Base-by-base conservation (phyloP, 1,284 basidiomycete genomes). In the Irpex sp. region DNA sequence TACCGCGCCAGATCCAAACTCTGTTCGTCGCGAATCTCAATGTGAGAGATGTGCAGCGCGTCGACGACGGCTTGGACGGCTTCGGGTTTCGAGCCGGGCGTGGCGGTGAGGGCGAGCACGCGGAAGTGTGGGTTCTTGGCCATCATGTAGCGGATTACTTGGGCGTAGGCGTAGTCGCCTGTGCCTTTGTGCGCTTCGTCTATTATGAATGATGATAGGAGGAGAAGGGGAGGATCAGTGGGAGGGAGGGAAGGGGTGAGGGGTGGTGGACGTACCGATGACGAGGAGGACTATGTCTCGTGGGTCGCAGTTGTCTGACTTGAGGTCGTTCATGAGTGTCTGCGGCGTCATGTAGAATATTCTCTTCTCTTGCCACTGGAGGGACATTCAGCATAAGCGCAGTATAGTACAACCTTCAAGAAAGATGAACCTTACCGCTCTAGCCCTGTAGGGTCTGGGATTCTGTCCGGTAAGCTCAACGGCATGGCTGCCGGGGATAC, bases 341-440 rank as follows among this genome's bases (percentile, higher is more conserved):
- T 99, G 97, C 0, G 97, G 97, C 0, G 97, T 99, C 87, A 97
- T 96, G 76, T 97, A 99, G 72, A 99, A 95, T 26, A 99, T 90
- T 5, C 96, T 84, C 74, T 97, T 95, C 67, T 90, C 81, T 66
- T 81, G 77, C 92, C 93, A 97, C 89, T 94, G 57, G 11, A 8
- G 46, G 17, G 35, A 11, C 8, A 1, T 46, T 8, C 31, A n/a
- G 51, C 54, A 37, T 3, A 26, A 17, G n/a, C n/a, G n/a, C n/a
- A n/a, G n/a, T n/a, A n/a, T n/a, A 31, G 19, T 6, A 31, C 15
- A 11, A 31, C 51, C 5, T n/a, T 13, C n/a, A 33, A 11, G 39
- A 15, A 46, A 2, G 58, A 15, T 50, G 13, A 78, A 2, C 31
- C 89, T 69, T 70, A 95, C 94, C 68, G 85, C 79, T 72, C 78